Evolutionary conservation across 805 yeast species (phyloP).

Genomic region (Tetrapisispora pingtungensis): DNA sequence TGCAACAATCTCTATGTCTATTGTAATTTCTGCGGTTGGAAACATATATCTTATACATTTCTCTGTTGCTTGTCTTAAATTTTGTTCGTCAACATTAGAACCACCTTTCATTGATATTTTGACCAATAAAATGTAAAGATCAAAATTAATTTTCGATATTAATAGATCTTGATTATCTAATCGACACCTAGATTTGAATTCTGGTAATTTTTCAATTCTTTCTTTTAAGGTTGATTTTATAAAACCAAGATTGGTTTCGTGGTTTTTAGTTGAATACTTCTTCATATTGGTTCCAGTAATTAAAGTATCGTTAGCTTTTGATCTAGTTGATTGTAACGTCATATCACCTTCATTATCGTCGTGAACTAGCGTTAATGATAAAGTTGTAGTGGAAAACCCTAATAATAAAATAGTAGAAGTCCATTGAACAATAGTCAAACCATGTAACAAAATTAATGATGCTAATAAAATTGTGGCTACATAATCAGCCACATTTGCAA

Average conservation of each 20-base stretch:
- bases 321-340: neutral
- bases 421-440: constrained; percentile 28
- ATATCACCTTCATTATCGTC: constrained; percentile 7
- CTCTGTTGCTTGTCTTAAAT: constrained; percentile 32
- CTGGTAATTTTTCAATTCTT: constrained; percentile 38
- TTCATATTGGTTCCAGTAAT: too few relatives aligned
- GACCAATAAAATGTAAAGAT: constrained; percentile 47
- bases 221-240: constrained; percentile 35
- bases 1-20: constrained; percentile 21
- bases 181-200: constrained; percentile 41
- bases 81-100: constrained; percentile 57
- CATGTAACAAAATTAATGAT: constrained; percentile 23
- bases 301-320: neutral
- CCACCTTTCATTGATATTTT: constrained; percentile 56
- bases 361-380: constrained; percentile 15
- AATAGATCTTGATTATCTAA: constrained; percentile 36
- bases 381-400: constrained; percentile 27
- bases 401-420: constrained; percentile 26
- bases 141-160: constrained; percentile 54
- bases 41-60: constrained; percentile 19
- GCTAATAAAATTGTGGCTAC: constrained; percentile 22
- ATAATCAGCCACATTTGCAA: constrained; percentile 21
- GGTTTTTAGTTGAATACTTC: too few relatives aligned
- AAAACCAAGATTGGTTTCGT: neutral
- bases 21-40: constrained; percentile 23